phyloP scores from a whole-genome alignment of 768 basidiomycete species.

The Lanmaoa rubissima region DNA sequence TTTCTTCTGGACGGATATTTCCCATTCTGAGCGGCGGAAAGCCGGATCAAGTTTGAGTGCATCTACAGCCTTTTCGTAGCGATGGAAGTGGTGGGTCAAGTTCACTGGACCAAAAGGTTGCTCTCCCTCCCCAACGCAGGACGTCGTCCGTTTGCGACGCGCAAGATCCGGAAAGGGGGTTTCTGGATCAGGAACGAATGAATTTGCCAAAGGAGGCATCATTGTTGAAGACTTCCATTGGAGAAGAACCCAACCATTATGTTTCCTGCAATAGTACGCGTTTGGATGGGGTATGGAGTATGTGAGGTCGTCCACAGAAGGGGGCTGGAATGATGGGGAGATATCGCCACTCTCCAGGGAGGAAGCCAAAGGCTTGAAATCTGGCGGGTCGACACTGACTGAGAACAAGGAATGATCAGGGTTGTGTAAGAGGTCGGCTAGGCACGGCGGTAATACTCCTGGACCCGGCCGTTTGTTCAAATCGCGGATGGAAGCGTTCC shows the following conservation, averaged over 20 bases:
- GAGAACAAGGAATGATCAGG: constrained; percentile 70
- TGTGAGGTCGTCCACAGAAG: constrained; percentile 63
- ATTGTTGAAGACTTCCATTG: constrained; percentile 64
- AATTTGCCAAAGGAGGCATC: constrained; percentile 57
- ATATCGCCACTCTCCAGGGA: constrained; percentile 19
- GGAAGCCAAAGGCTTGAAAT: constrained; percentile 22
- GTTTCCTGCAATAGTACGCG: constrained; percentile 78
- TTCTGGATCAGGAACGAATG: constrained; percentile 43
- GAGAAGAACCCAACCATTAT: constrained; percentile 81
- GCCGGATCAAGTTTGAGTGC: constrained; percentile 65
- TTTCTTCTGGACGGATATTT: constrained; percentile 47
- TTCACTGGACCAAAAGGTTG: constrained; percentile 48
- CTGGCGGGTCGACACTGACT: constrained; percentile 44
- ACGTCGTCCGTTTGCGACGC: constrained; percentile 45
- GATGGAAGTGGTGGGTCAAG: constrained; percentile 80
- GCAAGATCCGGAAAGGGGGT: constrained; percentile 54
- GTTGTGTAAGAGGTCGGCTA: constrained; percentile 68
- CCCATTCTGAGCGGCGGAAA: constrained; percentile 59
- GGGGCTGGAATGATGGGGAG: constrained; percentile 31
- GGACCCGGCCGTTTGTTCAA: constrained; percentile 57
- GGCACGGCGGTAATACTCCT: constrained; percentile 65
- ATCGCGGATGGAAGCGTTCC: constrained; percentile 52
- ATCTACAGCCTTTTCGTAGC: constrained; percentile 68
- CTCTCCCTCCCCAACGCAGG: constrained; percentile 55
- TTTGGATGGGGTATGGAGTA: constrained; percentile 76